These are phyloP conservation scores for Metschnikowia amazonensis DNA, from an alignment of 805 yeast species.

Conservation along the genomic window DNA sequence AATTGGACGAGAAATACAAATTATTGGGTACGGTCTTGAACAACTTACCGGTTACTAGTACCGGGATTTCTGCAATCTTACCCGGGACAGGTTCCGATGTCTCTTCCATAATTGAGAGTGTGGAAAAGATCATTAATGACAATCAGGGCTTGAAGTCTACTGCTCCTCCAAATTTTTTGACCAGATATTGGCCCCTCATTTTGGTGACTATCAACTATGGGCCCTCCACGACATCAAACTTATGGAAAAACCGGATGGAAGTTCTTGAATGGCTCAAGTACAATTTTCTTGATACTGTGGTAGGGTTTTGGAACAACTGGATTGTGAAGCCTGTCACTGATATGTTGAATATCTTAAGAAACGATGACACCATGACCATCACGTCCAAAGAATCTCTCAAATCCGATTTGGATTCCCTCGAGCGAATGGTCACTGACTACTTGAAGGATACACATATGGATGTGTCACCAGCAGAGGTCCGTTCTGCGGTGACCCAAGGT, in stretches of 20 bases:
- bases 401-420: slow-evolving; percentile 75
- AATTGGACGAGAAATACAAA: slow-evolving; percentile 23
- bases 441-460: slow-evolving; percentile 32
- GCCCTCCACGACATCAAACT: slow-evolving; percentile 43
- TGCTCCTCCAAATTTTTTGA: slow-evolving; percentile 14
- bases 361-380: slow-evolving; percentile 72
- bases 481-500: slow-evolving; percentile 58
- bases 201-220: slow-evolving; percentile 44
- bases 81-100: slow-evolving; percentile 2
- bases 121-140: slow-evolving; percentile 8
- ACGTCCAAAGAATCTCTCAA: slow-evolving; percentile 74
- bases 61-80: slow-evolving; percentile 7
- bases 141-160: slow-evolving; percentile 1
- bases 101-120: slow-evolving; percentile 6
- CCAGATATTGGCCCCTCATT: slow-evolving; percentile 64
- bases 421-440: slow-evolving; percentile 83
- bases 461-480: slow-evolving; percentile 30
- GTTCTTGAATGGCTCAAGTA: slow-evolving; percentile 54
- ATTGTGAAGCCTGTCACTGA: slow-evolving; percentile 68
- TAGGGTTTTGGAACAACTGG: slow-evolving; percentile 80
- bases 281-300: slow-evolving; percentile 59
- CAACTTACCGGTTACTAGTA: slow-evolving; percentile 11
- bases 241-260: slow-evolving; percentile 49
- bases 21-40: slow-evolving; percentile 26
- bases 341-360: slow-evolving; percentile 75